Evolutionary conservation across 257 asterid species (phyloP).

Genomic region (Mitragyna speciosa): DNA sequence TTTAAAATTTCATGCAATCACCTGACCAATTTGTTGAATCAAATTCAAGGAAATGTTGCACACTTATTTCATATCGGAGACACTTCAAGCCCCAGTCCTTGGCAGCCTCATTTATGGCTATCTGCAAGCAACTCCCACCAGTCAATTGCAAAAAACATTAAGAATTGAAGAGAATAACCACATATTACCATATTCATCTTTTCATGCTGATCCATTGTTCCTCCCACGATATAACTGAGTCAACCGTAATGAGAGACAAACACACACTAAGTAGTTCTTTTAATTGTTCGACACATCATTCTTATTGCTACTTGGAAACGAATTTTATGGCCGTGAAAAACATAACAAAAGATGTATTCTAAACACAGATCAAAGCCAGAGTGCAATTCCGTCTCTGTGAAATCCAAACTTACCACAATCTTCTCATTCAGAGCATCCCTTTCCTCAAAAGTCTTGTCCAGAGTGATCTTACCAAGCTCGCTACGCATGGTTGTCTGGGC

Average conservation of each 20-base stretch:
- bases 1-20: not conserved
- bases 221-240: not conserved
- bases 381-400: not conserved
- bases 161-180: not conserved
- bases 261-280: not conserved
- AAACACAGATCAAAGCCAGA: not conserved
- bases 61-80: constrained; percentile 94
- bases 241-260: not conserved
- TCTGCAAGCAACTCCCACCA: constrained; percentile 37
- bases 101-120: constrained; percentile 84
- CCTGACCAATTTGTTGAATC: not conserved
- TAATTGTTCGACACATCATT: not conserved
- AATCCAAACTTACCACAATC: constrained; percentile 67
- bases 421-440: constrained; percentile 79
- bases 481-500: constrained; percentile 99
- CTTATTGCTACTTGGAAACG: not conserved
- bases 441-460: constrained; percentile 97
- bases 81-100: constrained; percentile 84
- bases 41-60: constrained; percentile 27
- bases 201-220: not conserved
- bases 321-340: not conserved
- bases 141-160: not conserved
- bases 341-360: too few species aligned
- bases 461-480: constrained; percentile 91
- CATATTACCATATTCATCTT: not conserved